Evolutionary conservation across 2,329 filamentous ascomycete species (phyloP).

Genomic region (Celoporthe dispersa): DNA sequence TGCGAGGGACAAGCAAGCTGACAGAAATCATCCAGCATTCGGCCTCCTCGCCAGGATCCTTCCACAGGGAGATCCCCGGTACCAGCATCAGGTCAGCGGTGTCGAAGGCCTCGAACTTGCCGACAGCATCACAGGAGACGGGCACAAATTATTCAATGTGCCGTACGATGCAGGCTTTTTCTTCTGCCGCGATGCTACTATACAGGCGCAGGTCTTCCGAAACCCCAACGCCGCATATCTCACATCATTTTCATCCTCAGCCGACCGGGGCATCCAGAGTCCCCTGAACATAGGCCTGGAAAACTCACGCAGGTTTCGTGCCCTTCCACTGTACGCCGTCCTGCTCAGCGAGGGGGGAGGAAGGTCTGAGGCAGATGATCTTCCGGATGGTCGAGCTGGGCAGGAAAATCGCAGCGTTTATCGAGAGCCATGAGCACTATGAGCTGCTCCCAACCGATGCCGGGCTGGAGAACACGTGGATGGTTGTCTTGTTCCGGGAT

Average conservation of each 20-base stretch:
- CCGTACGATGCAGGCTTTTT: slow-evolving; percentile 95
- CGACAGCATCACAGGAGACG: slow-evolving; percentile 86
- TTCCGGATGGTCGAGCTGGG: slow-evolving; percentile 74
- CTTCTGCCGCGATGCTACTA: slow-evolving; percentile 67
- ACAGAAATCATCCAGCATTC: slow-evolving; percentile 62
- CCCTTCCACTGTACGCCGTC: slow-evolving; percentile 85
- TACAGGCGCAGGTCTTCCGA: slow-evolving; percentile 69
- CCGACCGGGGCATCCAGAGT: slow-evolving; percentile 63
- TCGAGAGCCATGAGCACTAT: slow-evolving; percentile 65
- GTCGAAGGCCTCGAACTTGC: slow-evolving; percentile 75
- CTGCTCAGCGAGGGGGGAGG: slow-evolving; percentile 73
- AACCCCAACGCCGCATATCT: slow-evolving; percentile 90
- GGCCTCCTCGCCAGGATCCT: slow-evolving; percentile 79
- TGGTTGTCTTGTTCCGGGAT: slow-evolving; percentile 77
- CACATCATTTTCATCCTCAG: slow-evolving; percentile 40
- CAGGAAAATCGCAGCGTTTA: slow-evolving; percentile 65
- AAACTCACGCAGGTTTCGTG: slow-evolving; percentile 89
- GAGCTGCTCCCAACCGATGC: slow-evolving; percentile 62
- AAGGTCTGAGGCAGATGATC: slow-evolving; percentile 72
- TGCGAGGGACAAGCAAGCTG: neutral
- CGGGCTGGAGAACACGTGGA: slow-evolving; percentile 60
- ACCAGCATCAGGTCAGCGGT: neutral
- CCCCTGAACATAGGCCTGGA: slow-evolving; percentile 87
- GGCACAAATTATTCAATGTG: slow-evolving; percentile 93
- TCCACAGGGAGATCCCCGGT: slow-evolving; percentile 41